Conservation (phyloP, 441 rosid genomes). For the Syzygium syzygioides region DNA sequence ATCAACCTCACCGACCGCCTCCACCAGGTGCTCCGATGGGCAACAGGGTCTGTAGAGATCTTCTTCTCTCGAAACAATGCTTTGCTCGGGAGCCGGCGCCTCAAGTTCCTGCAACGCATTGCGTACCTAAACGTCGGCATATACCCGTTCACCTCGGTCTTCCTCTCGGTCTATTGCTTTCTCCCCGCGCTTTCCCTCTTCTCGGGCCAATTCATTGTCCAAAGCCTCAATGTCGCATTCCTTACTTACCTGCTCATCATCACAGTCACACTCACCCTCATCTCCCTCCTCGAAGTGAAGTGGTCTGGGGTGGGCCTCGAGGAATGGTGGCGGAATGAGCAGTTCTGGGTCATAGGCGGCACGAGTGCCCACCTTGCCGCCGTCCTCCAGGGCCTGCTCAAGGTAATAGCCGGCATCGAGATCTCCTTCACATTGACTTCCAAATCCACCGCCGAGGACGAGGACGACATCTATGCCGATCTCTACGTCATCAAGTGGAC, state of each 20-base stretch:
- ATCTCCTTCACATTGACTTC: slow-evolving; percentile 74
- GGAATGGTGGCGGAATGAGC: slow-evolving; percentile 94
- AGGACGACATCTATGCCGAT: slow-evolving; percentile 63
- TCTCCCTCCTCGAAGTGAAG: slow-evolving; percentile 81
- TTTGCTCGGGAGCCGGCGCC: slow-evolving; percentile 51
- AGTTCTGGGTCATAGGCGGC: slow-evolving; percentile 91
- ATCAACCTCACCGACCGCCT: slow-evolving; percentile 89
- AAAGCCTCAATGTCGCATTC: slow-evolving; percentile 47
- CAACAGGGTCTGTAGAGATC: slow-evolving; percentile 88
- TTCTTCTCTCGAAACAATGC: slow-evolving; percentile 86
- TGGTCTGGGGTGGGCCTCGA: slow-evolving; percentile 84
- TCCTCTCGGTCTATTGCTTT: slow-evolving; percentile 68
- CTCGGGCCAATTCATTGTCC: slow-evolving; percentile 77
- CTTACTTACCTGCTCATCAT: slow-evolving; percentile 66
- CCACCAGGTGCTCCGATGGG: slow-evolving; percentile 92
- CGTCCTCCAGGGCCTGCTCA: slow-evolving; percentile 76
- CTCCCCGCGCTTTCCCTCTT: slow-evolving; percentile 83
- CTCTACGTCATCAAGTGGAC: slow-evolving; percentile 89
- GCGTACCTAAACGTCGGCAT: slow-evolving; percentile 86
- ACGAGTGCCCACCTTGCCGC: slow-evolving; percentile 83
- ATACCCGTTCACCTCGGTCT: slow-evolving; percentile 86
- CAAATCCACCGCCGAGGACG: slow-evolving; percentile 67
- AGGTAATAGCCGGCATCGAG: slow-evolving; percentile 73
- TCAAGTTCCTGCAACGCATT: slow-evolving; percentile 75
- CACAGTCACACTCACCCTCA: slow-evolving; percentile 41